Base-by-base conservation (phyloP, 768 basidiomycete species). In the Pulveroboletus ravenelii region DNA sequence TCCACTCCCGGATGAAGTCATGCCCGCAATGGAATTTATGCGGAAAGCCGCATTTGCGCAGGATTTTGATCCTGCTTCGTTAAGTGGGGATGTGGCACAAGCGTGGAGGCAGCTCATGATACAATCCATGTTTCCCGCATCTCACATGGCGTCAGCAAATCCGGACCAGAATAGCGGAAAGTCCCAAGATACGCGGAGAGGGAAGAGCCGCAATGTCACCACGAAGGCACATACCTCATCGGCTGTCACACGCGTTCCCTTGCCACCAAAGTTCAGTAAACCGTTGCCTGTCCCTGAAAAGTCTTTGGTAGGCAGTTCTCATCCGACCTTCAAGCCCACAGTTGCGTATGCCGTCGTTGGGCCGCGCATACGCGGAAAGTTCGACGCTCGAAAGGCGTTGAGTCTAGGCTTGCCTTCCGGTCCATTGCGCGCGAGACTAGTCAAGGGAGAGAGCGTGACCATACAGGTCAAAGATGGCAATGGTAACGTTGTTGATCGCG, bases 401-500 rank as follows among this genome's bases (percentile, higher is more conserved):
- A 78, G 71, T 39, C 72, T 93, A 2, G 84, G 85, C 6, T 69
- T 97, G 2, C 78, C 78, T 3, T 61, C 63, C 2, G 87, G 89
- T 0, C 77, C 76, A 6, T 50, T 80, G 10, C 75, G 89, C n/a
- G 76, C 73, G 1, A 69, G 64, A 46, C 69, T 95, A n/a, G 76
- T 81, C 5, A 77, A 66, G 45, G 93, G 93, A 9, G 72, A 85
- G 62, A 65, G 74, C 0, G 73, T 93, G 34, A 81, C 78, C 0
- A 74, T 86, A 47, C 70, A 70, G 25, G 75, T 80, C 3, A 68
- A 76, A 44, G 76, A 78, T 20, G 70, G 70, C 15, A 65, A 72
- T 2, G 76, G 74, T 2, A 67, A 74, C 41, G 56, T 59, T 47
- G 57, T 76, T 2, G 67, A 78, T 52, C 70, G 82, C 34, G 73